These are phyloP conservation scores for Malassezia equina DNA, from an alignment of 1,284 basidiomycete species.

Conservation along the genomic window DNA sequence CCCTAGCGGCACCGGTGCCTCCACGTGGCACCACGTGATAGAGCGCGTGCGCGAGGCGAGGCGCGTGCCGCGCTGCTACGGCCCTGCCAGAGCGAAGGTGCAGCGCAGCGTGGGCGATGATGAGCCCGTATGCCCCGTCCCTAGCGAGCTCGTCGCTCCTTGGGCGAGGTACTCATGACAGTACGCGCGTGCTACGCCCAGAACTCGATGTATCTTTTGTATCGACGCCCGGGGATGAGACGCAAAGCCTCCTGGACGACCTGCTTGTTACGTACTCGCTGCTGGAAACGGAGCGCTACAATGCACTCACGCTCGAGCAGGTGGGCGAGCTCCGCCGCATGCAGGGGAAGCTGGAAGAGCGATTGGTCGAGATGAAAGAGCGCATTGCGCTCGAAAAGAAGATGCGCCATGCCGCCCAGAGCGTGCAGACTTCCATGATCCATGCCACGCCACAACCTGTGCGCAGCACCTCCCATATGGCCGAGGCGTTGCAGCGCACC, in stretches of 20 bases:
- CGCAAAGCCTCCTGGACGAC: not conserved
- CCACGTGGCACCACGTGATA: constrained; percentile 10
- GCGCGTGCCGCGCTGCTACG: not conserved
- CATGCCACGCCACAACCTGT: not conserved
- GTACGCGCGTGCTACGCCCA: not conserved
- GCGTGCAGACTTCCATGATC: not conserved
- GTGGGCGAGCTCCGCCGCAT: constrained; percentile 3
- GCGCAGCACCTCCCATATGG: not conserved
- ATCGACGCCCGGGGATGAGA: not conserved
- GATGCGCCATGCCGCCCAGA: constrained; percentile 10
- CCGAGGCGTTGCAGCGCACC: constrained; percentile 6
- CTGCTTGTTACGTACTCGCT: constrained; percentile 8
- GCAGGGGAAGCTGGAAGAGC: not conserved
- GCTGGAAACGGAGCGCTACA: constrained; percentile 14
- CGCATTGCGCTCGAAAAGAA: constrained; percentile 7
- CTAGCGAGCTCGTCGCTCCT: not conserved
- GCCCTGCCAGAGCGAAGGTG: too few species aligned
- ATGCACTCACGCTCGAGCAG: constrained; percentile 2
- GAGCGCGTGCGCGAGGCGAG: not conserved
- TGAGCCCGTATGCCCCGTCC: not conserved
- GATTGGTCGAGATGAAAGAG: not conserved
- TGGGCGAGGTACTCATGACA: not conserved
- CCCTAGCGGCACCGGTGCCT: not conserved
- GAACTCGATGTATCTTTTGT: not conserved
- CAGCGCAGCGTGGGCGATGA: not conserved